A percentile compares a stretch with the other conserved stretches of the same genome.
phyloP scores from a whole-genome alignment of 371 early-diverging fungal genomes.

The Rhizopus arrhizus region DNA sequence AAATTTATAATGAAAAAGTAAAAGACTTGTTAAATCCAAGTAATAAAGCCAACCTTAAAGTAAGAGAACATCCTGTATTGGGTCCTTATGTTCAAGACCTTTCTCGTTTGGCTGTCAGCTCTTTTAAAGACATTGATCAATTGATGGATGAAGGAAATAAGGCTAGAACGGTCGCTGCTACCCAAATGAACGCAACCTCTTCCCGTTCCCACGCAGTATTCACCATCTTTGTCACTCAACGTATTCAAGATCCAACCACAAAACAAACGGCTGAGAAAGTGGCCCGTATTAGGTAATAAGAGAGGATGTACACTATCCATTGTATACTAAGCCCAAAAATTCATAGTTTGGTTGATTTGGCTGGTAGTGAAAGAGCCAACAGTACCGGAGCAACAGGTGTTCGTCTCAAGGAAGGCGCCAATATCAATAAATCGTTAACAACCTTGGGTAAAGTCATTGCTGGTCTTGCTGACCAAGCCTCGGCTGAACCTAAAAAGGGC shows the following conservation, averaged over 20 bases:
- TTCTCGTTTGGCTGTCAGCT: constrained; percentile 76
- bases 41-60: constrained; percentile 76
- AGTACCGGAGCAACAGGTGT: constrained; percentile 95
- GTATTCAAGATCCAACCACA: constrained; percentile 58
- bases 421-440: constrained; percentile 96
- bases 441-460: constrained; percentile 97
- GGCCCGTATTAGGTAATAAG: constrained; percentile 58
- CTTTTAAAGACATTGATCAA: constrained; percentile 74
- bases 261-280: constrained; percentile 77
- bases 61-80: constrained; percentile 85
- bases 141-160: constrained; percentile 90
- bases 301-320: neutral
- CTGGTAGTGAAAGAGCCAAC: constrained; percentile 96
- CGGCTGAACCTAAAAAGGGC: constrained; percentile 44
- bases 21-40: constrained; percentile 86
- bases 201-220: constrained; percentile 96
- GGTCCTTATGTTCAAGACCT: constrained; percentile 94
- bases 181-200: constrained; percentile 95
- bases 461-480: constrained; percentile 84
- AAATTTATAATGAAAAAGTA: constrained; percentile 87
- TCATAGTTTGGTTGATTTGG: constrained; percentile 80
- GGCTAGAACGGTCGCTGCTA: constrained; percentile 90
- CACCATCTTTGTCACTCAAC: constrained; percentile 79
- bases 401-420: constrained; percentile 96
- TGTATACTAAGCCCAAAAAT: neutral